Percentiles rank a stretch among this genome's conserved stretches.
These are phyloP conservation scores for Penicillium sp. DNA, from an alignment of 2,329 filamentous ascomycete genomes.

Conservation along the genomic window DNA sequence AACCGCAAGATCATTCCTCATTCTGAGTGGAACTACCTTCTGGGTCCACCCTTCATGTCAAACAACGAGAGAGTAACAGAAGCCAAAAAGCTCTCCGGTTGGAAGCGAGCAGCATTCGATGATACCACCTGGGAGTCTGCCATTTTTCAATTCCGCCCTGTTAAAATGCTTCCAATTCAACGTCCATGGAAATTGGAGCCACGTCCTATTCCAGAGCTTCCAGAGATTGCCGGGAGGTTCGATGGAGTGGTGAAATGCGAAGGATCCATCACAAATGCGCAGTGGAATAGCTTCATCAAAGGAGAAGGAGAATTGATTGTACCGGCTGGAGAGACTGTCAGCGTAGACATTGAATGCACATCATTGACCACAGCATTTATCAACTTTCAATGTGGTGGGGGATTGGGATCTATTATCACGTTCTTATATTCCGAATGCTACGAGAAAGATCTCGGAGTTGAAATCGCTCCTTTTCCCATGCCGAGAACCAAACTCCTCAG, in stretches of 20 bases:
- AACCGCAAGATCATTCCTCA: slow-evolving; percentile 13
- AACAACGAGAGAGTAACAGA: slow-evolving; percentile 23
- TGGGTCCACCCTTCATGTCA: slow-evolving; percentile 24
- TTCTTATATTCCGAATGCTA: slow-evolving; percentile 25
- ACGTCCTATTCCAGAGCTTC: slow-evolving; percentile 10
- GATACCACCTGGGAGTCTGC: slow-evolving; percentile 10
- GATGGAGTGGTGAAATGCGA: slow-evolving; percentile 9
- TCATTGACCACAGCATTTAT: slow-evolving; percentile 14
- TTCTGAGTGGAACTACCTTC: slow-evolving; percentile 24
- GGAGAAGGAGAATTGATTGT: neutral
- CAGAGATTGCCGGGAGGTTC: slow-evolving; percentile 10
- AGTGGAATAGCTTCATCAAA: slow-evolving; percentile 8
- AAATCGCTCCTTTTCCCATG: slow-evolving; percentile 9
- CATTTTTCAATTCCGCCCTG: slow-evolving; percentile 11
- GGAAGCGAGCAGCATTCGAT: slow-evolving; percentile 15
- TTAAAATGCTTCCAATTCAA: slow-evolving; percentile 17
- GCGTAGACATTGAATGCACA: slow-evolving; percentile 12
- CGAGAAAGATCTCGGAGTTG: slow-evolving; percentile 18
- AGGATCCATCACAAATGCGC: neutral
- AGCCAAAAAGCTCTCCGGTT: slow-evolving; percentile 6
- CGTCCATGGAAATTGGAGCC: slow-evolving; percentile 10
- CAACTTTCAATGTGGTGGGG: slow-evolving; percentile 6
- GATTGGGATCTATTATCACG: slow-evolving; percentile 9
- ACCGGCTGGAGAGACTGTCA: slow-evolving; percentile 3
- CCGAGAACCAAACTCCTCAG: slow-evolving; percentile 5